Conservation (phyloP, 208 protist species). For the Acanthamoeba triangularis region DNA sequence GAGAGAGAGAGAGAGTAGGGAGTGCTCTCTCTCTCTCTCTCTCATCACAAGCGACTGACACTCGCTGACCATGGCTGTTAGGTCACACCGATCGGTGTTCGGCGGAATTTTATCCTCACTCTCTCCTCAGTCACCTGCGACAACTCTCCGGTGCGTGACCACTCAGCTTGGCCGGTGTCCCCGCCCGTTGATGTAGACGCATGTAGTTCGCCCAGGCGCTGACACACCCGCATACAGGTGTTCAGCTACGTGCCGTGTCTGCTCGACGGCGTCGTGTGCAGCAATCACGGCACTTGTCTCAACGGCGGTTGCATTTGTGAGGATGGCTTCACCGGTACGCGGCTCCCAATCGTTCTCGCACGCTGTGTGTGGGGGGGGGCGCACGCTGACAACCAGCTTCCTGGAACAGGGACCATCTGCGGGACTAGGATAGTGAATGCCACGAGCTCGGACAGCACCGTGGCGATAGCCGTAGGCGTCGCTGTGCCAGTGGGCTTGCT, state of each 20-base stretch:
- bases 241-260: slow-evolving; percentile 21
- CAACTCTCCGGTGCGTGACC: neutral
- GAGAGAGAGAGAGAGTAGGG: too few relatives aligned
- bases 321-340: slow-evolving; percentile 6
- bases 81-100: slow-evolving; percentile 26
- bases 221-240: neutral
- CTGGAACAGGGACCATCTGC: slow-evolving; percentile 11
- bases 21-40: too few relatives aligned
- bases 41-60: neutral
- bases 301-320: slow-evolving; percentile 1
- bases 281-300: slow-evolving; percentile 6
- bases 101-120: neutral
- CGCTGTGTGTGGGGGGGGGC: too few relatives aligned
- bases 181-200: too few relatives aligned
- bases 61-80: neutral
- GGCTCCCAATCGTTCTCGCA: too few relatives aligned
- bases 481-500: neutral
- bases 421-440: neutral
- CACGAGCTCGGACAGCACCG: neutral
- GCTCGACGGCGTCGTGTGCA: neutral
- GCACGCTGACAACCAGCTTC: too few relatives aligned
- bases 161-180: neutral
- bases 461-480: neutral
- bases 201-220: neutral
- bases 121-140: neutral